phyloP scores from a whole-genome alignment of 2,329 filamentous ascomycete genomes.

The Rosellinia necatrix region DNA sequence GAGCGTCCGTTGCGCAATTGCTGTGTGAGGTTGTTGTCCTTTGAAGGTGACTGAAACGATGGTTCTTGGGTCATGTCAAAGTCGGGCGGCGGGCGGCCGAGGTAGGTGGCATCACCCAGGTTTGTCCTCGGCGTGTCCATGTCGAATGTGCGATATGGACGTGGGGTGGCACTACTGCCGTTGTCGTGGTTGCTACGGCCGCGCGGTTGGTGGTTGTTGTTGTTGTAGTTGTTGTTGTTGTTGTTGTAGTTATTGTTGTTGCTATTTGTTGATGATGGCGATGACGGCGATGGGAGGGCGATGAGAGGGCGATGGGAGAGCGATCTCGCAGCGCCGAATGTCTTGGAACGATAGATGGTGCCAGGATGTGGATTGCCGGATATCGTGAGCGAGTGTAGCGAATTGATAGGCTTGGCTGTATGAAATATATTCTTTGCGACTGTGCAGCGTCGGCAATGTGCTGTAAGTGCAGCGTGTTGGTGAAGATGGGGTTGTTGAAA shows the following conservation, averaged over 20 bases:
- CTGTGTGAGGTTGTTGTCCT: slow-evolving; percentile 76
- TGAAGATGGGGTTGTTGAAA: slow-evolving; percentile 2
- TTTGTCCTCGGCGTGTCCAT: slow-evolving; percentile 88
- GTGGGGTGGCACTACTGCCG: not conserved
- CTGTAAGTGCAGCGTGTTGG: not conserved
- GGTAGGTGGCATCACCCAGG: slow-evolving; percentile 80
- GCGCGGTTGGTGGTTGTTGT: not conserved
- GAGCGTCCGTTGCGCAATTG: slow-evolving; percentile 71
- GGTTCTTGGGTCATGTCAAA: slow-evolving; percentile 87
- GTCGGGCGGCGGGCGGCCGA: slow-evolving; percentile 67
- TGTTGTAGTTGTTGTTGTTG: not conserved
- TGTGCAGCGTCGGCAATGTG: not conserved
- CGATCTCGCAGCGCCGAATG: too few relatives aligned
- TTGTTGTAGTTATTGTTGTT: slow-evolving; percentile 6
- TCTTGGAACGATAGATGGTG: slow-evolving; percentile 14
- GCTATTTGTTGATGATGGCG: slow-evolving; percentile 13
- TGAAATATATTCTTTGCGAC: not conserved
- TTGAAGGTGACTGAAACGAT: slow-evolving; percentile 81
- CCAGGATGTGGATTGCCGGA: slow-evolving; percentile 3
- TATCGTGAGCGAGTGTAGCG: not conserved
- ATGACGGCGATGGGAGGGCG: slow-evolving; percentile 1
- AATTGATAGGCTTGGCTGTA: not conserved
- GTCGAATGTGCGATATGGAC: slow-evolving; percentile 13
- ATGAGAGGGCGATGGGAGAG: slow-evolving; percentile 13
- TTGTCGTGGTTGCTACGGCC: not conserved